Base-by-base conservation (phyloP, 2,329 filamentous ascomycete genomes). In the Pseudohalonectria lignicola region DNA sequence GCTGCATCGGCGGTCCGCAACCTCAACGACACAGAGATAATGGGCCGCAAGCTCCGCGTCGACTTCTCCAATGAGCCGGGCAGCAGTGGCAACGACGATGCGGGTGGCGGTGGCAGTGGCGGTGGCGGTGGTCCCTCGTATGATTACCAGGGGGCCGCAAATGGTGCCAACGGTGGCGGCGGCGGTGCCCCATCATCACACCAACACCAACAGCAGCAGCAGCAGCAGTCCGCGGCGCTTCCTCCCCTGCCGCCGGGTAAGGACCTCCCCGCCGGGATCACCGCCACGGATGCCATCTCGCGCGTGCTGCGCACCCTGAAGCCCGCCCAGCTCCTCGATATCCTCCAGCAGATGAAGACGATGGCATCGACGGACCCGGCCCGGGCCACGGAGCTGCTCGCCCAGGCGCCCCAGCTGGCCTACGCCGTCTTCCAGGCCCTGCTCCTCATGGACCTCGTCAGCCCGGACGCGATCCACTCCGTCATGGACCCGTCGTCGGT, bases 341-440 rank as follows among this genome's bases (percentile, higher is more conserved):
- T 95, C 41, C 76, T 98, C 43, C 79, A 81, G 8, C 88, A 96
- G 58, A 93, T 96, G 85, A 96, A 96, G 62, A 76, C 79, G 3
- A 69, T 96, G 11, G 86, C 86, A n/a, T 76, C 78, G 36, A 76
- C 72, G 18, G 87, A 96, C 49, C 87, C 90, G 2, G 71, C 74
- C 16, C 83, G 86, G 53, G 88, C 88, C 4, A 87, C 82, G 0
- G 86, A 94, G 53, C 76, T 96, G 30, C 75, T 98, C 31, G 73
- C 82, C 44, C 82, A 90, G 63, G 87, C 88, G 2, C 92, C 92
- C 0, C 92, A 98, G 61, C 77, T 98, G 32, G 79, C 86, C 4
- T 96, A 94, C 52, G 92, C 92, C 41, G 82, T 96, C 47, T 96
- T 96, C 63, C 90, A 96, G 61, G 84, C 88, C 18, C 73, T 96